A percentile compares a stretch with the other conserved stretches of the same genome.
phyloP scores from a whole-genome alignment of 1,284 basidiomycete species.

The Marasmius sp. region DNA sequence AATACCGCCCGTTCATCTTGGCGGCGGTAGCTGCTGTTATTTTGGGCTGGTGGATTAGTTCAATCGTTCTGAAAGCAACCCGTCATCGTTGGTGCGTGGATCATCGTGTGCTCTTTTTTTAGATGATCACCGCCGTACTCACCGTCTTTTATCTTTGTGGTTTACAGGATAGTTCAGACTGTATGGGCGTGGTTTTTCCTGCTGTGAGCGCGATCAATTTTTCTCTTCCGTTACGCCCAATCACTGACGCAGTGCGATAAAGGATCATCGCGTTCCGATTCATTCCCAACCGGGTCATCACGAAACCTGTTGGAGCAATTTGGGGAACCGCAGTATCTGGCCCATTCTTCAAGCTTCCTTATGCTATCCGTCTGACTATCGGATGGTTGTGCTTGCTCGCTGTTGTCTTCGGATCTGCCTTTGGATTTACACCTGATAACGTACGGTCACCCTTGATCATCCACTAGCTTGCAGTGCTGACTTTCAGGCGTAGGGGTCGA shows the following conservation, averaged over 20 bases:
- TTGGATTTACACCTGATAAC: slow-evolving; percentile 65
- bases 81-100: slow-evolving; percentile 69
- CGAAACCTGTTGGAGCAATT: slow-evolving; percentile 62
- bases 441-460: slow-evolving; percentile 36
- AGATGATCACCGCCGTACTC: slow-evolving; percentile 5
- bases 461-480: not conserved
- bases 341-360: slow-evolving; percentile 72
- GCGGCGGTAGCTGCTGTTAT: slow-evolving; percentile 56
- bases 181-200: slow-evolving; percentile 81
- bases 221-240: not conserved
- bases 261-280: slow-evolving; percentile 80
- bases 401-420: slow-evolving; percentile 80
- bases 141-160: slow-evolving; percentile 8
- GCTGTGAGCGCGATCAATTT: slow-evolving; percentile 38
- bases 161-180: slow-evolving; percentile 70
- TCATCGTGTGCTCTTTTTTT: not conserved
- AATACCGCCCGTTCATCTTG: slow-evolving; percentile 47
- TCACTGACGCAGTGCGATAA: slow-evolving; percentile 9
- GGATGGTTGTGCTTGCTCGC: slow-evolving; percentile 76
- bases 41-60: slow-evolving; percentile 80
- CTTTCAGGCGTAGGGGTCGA: slow-evolving; percentile 47
- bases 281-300: slow-evolving; percentile 68
- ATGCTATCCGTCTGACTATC: slow-evolving; percentile 51
- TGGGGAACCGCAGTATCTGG: slow-evolving; percentile 64
- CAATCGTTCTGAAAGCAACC: slow-evolving; percentile 65